These are phyloP conservation scores for Fraxinus sp. DNA, from an alignment of 305 asterid genomes.

Conservation along the genomic window DNA sequence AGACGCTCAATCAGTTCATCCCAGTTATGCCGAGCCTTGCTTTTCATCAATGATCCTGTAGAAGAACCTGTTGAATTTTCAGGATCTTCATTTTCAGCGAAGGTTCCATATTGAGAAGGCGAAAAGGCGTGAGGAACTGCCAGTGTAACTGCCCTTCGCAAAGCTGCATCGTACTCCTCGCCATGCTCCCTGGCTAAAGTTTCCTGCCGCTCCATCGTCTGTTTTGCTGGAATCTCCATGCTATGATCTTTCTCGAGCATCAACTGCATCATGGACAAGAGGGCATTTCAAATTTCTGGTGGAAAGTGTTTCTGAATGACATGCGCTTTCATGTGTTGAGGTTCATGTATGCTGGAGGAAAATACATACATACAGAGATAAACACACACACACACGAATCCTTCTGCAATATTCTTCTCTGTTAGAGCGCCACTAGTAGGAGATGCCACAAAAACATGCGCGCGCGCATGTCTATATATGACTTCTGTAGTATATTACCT, in stretches of 20 bases:
- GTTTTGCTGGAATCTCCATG: slow-evolving; percentile 59
- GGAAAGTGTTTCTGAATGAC: background rate
- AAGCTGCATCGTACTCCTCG: slow-evolving; percentile 69
- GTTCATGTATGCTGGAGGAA: background rate
- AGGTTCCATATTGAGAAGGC: slow-evolving; percentile 74
- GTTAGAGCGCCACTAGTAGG: background rate
- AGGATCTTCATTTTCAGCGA: slow-evolving; percentile 39
- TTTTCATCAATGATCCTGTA: slow-evolving; percentile 15
- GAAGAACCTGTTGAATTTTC: background rate
- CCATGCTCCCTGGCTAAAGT: slow-evolving; percentile 62
- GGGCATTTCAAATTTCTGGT: background rate
- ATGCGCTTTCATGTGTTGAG: background rate
- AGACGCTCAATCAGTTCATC: slow-evolving; percentile 41
- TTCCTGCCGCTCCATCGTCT: slow-evolving; percentile 78
- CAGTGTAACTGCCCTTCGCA: slow-evolving; percentile 67
- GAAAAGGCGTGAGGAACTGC: slow-evolving; percentile 72
- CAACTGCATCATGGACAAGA: slow-evolving; percentile 39
- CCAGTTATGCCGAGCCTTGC: slow-evolving; percentile 37
- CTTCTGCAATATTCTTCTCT: background rate
- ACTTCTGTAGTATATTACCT: background rate
- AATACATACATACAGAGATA: background rate
- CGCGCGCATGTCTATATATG: background rate
- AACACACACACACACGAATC: background rate
- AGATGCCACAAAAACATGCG: background rate
- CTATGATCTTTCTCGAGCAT: slow-evolving; percentile 59